Base-by-base conservation (phyloP, 352 stramenopile genomes). In the Pythium pectinolyticum region DNA sequence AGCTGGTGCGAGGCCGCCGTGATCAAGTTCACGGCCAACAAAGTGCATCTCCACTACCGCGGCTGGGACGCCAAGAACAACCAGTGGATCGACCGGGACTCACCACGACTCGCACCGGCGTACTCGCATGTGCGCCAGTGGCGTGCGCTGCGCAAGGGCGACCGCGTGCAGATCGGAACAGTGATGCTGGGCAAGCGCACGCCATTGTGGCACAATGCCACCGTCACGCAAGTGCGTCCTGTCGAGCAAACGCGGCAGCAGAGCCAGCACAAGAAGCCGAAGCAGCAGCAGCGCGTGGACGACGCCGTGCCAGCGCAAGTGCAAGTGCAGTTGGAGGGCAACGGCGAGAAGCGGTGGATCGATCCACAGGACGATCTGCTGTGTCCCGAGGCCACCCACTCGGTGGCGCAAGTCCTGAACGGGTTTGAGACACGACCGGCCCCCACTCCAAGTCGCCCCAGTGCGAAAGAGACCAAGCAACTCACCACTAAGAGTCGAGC, bases 61-160 rank as follows among this genome's bases (percentile, higher is more conserved):
- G 95, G 96, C n/a, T 99, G 96, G 96, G 91, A 93, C 0, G 52
- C 82, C 11, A 90, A 96, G 57, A 99, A 95, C 94, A 94, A 99
- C 72, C 95, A 99, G 70, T 99, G 95, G 94, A 75, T 99, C n/a
- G 53, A 73, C 2, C 86, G 82, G 39, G 79, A 90, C 59, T 98
- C 95, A n/a, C 58, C 80, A 24, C 82, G 96, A 5, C 74, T 99
- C 35, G 84, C 89, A 27, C 90, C 88, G 1, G 91, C 98, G 59
- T 86, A 98, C 41, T 96, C 95, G 2, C 73, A 76, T 12, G 75
- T 90, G 10, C 57, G 28, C 14, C 82, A 90, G 48, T 94, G 86
- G 86, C 80, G 86, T 14, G 62, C 63, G 14, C 85, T 94, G 28
- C 46, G 79, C 30, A 52, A 83, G 28, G 62, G 59, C n/a, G 78